Evolutionary conservation across 495 filamentous ascomycete species (phyloP).

Genomic region (Annulohypoxylon stygium): DNA sequence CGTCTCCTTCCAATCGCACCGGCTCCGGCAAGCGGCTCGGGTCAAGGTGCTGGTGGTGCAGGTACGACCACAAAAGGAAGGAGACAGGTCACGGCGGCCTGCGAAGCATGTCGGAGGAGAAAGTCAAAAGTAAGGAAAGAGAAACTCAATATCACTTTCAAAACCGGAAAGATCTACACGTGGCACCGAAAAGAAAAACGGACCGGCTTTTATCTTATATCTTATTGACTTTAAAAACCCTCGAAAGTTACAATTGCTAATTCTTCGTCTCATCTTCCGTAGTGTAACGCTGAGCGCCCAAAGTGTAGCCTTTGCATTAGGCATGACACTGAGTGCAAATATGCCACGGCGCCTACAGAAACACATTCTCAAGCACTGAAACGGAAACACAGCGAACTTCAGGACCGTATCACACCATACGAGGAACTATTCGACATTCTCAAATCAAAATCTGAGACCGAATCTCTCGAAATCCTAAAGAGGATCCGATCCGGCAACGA

Average conservation of each 20-base stretch:
- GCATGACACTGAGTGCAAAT: slow-evolving; percentile 54
- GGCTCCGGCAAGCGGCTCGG: slow-evolving; percentile 31
- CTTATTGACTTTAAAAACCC: too few relatives aligned
- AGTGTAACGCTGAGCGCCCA: slow-evolving; percentile 58
- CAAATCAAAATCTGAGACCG: slow-evolving; percentile 48
- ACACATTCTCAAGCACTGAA: slow-evolving; percentile 59
- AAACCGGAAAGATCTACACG: not conserved
- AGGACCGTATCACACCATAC: slow-evolving; percentile 50
- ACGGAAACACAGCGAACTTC: slow-evolving; percentile 56
- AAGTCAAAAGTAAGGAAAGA: slow-evolving; percentile 65
- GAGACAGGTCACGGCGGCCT: slow-evolving; percentile 65
- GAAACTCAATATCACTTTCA: not conserved
- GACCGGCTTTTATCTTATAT: not conserved
- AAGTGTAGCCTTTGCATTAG: slow-evolving; percentile 54
- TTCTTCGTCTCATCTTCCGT: not conserved
- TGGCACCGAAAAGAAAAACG: not conserved
- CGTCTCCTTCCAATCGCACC: slow-evolving; percentile 36
- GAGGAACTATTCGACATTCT: slow-evolving; percentile 55
- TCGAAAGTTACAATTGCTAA: not conserved
- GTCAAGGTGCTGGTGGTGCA: slow-evolving; percentile 13
- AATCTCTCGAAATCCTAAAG: slow-evolving; percentile 54
- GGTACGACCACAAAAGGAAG: slow-evolving; percentile 40
- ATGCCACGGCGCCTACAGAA: slow-evolving; percentile 55
- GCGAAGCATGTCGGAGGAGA: slow-evolving; percentile 66
- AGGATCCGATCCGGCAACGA: slow-evolving; percentile 57